Evolutionary conservation across 768 basidiomycete species (phyloP).

Genomic region (Basidioascus undulatus): DNA sequence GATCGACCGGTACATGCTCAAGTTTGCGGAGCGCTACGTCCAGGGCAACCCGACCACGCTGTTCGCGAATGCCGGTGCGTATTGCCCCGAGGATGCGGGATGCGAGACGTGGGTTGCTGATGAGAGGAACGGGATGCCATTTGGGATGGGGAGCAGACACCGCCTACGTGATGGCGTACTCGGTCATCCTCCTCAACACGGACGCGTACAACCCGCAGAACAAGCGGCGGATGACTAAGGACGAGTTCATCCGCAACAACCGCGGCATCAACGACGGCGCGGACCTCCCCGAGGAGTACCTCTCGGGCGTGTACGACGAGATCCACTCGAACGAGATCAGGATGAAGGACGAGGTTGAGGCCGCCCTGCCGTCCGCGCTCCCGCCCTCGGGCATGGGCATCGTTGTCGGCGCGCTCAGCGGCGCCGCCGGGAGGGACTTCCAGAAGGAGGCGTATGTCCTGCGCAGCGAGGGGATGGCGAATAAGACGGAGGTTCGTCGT

Average conservation of each 20-base stretch:
- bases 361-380: neutral
- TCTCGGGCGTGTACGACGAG: slow-evolving; percentile 63
- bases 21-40: slow-evolving; percentile 92
- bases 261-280: slow-evolving; percentile 80
- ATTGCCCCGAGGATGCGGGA: neutral
- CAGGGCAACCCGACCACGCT: slow-evolving; percentile 58
- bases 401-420: slow-evolving; percentile 26
- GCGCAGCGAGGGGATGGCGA: slow-evolving; percentile 88
- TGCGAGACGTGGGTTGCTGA: neutral
- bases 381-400: slow-evolving; percentile 20
- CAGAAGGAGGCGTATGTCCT: slow-evolving; percentile 89
- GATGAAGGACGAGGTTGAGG: slow-evolving; percentile 92
- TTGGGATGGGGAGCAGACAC: slow-evolving; percentile 32
- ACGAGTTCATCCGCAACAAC: slow-evolving; percentile 82
- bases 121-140: neutral
- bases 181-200: slow-evolving; percentile 86
- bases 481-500: slow-evolving; percentile 62
- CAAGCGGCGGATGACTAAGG: slow-evolving; percentile 79
- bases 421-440: slow-evolving; percentile 71
- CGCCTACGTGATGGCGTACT: slow-evolving; percentile 85
- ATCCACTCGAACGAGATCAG: slow-evolving; percentile 79
- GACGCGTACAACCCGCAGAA: slow-evolving; percentile 89
- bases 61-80: slow-evolving; percentile 81
- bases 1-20: slow-evolving; percentile 96
- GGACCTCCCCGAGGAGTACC: slow-evolving; percentile 65